Evolutionary conservation across 805 yeast species (phyloP).

Genomic region (Candida sithepensis): DNA sequence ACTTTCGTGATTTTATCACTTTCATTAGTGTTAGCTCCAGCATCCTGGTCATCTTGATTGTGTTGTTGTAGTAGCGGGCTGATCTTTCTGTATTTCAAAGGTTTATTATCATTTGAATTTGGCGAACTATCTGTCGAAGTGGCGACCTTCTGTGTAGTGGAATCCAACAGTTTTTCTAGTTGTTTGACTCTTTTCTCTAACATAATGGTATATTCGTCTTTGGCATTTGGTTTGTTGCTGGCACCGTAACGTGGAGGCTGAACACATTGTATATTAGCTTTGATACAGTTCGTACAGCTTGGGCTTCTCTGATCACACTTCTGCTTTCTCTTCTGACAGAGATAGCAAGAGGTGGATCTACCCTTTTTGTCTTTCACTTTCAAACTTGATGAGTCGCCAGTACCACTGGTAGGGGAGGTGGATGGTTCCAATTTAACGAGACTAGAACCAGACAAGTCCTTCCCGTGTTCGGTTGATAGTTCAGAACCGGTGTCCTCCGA

Average conservation of each 20-base stretch:
- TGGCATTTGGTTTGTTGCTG: constrained; percentile 34
- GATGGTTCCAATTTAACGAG: background rate
- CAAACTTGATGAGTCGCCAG: background rate
- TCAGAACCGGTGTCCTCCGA: background rate
- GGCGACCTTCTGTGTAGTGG: constrained; percentile 6
- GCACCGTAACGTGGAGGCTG: constrained; percentile 59
- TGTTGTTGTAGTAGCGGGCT: constrained; percentile 15
- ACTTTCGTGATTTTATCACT: background rate
- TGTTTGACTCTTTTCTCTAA: constrained; percentile 52
- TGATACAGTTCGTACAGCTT: constrained; percentile 61
- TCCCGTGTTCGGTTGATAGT: background rate
- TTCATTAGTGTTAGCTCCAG: background rate
- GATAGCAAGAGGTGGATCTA: constrained; percentile 52
- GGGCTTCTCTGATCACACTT: constrained; percentile 66
- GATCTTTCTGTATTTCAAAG: constrained; percentile 28
- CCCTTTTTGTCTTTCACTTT: constrained; percentile 42
- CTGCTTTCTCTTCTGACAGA: constrained; percentile 57
- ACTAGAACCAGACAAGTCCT: background rate
- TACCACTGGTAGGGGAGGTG: background rate
- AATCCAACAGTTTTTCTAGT: constrained; percentile 45
- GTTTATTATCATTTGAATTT: constrained; percentile 7
- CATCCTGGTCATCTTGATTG: background rate
- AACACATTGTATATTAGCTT: constrained; percentile 57
- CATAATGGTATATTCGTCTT: constrained; percentile 55
- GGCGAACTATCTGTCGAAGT: constrained; percentile 1